Evolutionary conservation across 495 filamentous ascomycete species (phyloP).

Genomic region (Tuber calosporum): DNA sequence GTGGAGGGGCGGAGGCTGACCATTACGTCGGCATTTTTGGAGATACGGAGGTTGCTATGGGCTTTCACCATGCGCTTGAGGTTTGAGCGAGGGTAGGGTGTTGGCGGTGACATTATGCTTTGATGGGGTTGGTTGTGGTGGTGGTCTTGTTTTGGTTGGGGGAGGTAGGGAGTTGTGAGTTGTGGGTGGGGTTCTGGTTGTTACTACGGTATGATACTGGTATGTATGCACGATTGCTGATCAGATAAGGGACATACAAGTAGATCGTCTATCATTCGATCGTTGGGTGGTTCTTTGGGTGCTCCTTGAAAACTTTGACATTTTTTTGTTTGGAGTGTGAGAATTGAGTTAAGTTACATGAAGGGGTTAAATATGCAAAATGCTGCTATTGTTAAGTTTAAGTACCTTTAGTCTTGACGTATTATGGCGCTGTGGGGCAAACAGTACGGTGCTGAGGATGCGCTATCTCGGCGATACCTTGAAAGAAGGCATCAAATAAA

Average conservation of each 20-base stretch:
- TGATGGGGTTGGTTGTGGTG: neutral
- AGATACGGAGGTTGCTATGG: slow-evolving; percentile 68
- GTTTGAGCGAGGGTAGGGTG: slow-evolving; percentile 75
- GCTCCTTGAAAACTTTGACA: neutral
- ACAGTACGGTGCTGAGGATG: neutral
- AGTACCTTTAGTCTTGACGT: neutral
- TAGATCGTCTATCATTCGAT: neutral
- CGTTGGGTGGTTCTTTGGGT: neutral
- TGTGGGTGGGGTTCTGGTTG: neutral
- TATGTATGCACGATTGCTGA: neutral
- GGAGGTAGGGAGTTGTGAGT: neutral
- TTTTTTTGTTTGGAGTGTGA: neutral
- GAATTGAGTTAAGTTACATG: neutral
- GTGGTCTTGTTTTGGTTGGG: neutral
- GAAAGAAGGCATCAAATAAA: neutral
- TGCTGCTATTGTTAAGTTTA: neutral
- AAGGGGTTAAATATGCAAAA: neutral
- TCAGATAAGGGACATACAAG: neutral
- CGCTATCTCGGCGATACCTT: neutral
- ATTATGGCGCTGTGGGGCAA: neutral
- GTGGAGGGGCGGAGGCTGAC: neutral
- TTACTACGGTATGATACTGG: neutral
- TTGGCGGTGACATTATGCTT: slow-evolving; percentile 41
- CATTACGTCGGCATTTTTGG: slow-evolving; percentile 73
- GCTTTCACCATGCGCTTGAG: slow-evolving; percentile 86